A percentile compares a stretch with the other conserved stretches of the same genome.
Evolutionary conservation across 495 filamentous ascomycete genomes (phyloP).

Genomic region (Neurospora sp.): DNA sequence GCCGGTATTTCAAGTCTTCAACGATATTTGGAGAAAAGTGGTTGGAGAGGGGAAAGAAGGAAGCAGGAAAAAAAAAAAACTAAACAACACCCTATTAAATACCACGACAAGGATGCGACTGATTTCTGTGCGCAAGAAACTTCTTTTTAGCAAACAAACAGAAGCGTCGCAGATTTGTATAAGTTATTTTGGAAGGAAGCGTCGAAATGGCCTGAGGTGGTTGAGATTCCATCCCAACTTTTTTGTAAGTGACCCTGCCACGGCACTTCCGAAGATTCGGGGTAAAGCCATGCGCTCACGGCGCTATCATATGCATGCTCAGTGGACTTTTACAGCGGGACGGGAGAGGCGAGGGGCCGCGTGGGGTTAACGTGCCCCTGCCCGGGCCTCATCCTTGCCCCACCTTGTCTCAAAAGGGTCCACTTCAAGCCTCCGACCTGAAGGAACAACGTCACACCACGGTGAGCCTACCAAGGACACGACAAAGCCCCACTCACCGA

Average conservation of each 20-base stretch:
- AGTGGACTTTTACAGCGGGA: not conserved
- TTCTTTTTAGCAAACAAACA: not conserved
- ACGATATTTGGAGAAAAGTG: not conserved
- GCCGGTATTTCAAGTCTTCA: not conserved
- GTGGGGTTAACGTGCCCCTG: not conserved
- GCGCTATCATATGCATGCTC: not conserved
- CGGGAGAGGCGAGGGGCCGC: not conserved
- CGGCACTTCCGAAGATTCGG: not conserved
- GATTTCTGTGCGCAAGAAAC: not conserved
- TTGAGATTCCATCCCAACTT: not conserved
- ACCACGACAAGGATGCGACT: not conserved
- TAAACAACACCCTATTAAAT: not conserved
- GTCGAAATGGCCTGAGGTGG: not conserved
- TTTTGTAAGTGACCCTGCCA: not conserved
- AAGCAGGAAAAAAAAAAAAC: not conserved
- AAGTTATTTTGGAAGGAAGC: not conserved
- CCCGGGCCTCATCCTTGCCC: not conserved
- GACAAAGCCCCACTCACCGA: not conserved
- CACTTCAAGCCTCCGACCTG: not conserved
- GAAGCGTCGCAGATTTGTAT: not conserved
- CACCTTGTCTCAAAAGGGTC: not conserved
- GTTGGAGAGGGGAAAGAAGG: not conserved
- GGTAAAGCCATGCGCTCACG: not conserved
- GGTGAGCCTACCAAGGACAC: conserved; percentile 3
- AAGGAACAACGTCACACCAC: not conserved